Evolutionary conservation across 768 basidiomycete genomes (phyloP).

Genomic region (Artomyces pyxidatus): DNA sequence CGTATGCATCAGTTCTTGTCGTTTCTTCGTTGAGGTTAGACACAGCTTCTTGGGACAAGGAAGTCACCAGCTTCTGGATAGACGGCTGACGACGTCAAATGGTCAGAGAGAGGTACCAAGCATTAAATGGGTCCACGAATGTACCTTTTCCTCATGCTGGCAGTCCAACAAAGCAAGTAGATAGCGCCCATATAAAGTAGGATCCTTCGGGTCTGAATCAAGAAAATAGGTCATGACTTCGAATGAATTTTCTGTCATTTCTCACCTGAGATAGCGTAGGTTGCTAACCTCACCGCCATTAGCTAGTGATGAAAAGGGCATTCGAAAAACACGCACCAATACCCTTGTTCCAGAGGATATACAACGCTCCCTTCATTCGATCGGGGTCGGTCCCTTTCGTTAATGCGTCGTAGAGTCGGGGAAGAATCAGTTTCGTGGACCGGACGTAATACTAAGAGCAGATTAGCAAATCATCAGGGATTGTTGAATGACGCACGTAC

Average conservation of each 20-base stretch:
- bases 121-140: too few species aligned
- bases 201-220: constrained; percentile 30
- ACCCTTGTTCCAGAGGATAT: constrained; percentile 67
- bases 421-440: constrained; percentile 59
- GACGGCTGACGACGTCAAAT: constrained; percentile 44
- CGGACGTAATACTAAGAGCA: constrained; percentile 38
- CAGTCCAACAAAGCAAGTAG: constrained; percentile 60
- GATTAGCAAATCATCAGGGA: background rate
- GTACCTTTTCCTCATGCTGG: constrained; percentile 84
- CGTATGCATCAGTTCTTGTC: constrained; percentile 54
- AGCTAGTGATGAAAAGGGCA: constrained; percentile 8
- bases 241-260: too few species aligned
- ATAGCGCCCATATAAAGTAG: constrained; percentile 46
- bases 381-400: constrained; percentile 79
- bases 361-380: constrained; percentile 91
- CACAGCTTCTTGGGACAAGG: constrained; percentile 55
- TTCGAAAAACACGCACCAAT: constrained; percentile 36
- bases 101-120: background rate
- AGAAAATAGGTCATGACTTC: background rate
- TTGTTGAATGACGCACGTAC: constrained; percentile 35
- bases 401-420: constrained; percentile 52
- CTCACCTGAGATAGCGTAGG: constrained; percentile 63
- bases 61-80: constrained; percentile 61
- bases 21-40: constrained; percentile 56
- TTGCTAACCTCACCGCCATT: constrained; percentile 40